These are phyloP conservation scores for Barnettozyma sp. DNA, from an alignment of 805 yeast species.

Conservation along the genomic window DNA sequence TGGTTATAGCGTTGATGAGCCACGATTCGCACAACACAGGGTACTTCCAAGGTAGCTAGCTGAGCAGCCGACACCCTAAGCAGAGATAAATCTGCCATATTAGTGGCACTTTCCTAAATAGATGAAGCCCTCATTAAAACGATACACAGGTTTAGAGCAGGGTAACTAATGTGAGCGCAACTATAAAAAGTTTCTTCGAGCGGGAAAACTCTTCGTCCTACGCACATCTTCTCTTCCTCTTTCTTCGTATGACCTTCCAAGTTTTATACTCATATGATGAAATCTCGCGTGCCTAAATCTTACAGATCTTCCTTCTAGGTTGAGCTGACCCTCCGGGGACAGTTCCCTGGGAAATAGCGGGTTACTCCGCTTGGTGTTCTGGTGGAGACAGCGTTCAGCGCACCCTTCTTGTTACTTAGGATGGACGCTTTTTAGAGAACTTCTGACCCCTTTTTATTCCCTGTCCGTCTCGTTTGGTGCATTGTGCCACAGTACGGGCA, in stretches of 20 bases:
- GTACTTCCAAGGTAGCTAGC: no score
- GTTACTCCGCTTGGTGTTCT: slow-evolving; percentile 23
- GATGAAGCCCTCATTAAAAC: neutral
- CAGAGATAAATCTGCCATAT: no score
- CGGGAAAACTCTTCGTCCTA: no score
- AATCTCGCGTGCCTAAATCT: slow-evolving; percentile 25
- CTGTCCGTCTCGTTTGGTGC: neutral
- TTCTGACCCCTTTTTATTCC: slow-evolving; percentile 22
- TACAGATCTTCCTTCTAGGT: slow-evolving; percentile 25
- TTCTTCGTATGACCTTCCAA: slow-evolving; percentile 26
- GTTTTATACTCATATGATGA: slow-evolving; percentile 29
- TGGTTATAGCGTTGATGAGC: no score
- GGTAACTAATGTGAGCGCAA: no score
- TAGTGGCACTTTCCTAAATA: no score
- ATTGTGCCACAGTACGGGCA: no score
- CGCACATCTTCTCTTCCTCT: slow-evolving; percentile 4
- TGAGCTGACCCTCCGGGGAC: slow-evolving; percentile 16
- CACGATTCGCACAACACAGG: no score
- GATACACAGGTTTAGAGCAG: no score
- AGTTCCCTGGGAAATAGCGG: slow-evolving; percentile 18
- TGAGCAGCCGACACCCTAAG: no score
- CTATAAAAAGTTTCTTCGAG: no score
- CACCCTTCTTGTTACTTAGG: slow-evolving; percentile 26
- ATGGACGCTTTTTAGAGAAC: slow-evolving; percentile 23
- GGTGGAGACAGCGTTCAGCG: slow-evolving; percentile 27